Base-by-base conservation (phyloP, 2,329 filamentous ascomycete species). In the Harringtonia aguacate region DNA sequence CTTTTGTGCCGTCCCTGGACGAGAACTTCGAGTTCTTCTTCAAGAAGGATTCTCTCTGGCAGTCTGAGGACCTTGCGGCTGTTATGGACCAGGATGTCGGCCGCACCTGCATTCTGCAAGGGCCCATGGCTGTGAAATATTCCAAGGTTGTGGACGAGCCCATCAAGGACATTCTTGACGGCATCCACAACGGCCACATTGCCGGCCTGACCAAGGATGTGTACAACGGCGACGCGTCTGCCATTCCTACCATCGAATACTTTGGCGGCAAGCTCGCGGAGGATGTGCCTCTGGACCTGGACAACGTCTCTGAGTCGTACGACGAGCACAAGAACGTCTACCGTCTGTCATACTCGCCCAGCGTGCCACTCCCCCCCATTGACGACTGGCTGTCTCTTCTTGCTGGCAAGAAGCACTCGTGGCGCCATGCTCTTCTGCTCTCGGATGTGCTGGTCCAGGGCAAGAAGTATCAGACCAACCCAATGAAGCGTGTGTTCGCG, bases 1-100 rank as follows among this genome's bases (percentile, higher is more conserved):
- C 90, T 1, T 98, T 98, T 60, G 89, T 98, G 27, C 92, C 92
- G 6, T 74, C 84, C n/a, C 74, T 98, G 20, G 92, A 98, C 56
- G 88, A 94, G 50, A 95, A 90, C 61, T 98, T 98, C 53, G 92
- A 98, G 61, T 95, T 94, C 68, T 98, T 87, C 72, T 98, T 98
- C 82, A 98, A 98, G 80, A 98, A 98, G 72, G 92, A 98, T 63
- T 98, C 92, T 2, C 76, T 98, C 8, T 98, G 92, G 92, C 92
- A 98, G 67, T 97, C 92, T 1, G 92, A 98, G 66, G 92, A 98
- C 58, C 73, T 98, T 12, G 90, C 94, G 57, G 92, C 92, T 43
- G 89, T 98, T 46, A 89, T 95, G 48, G 90, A 75, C 54, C 92
- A 97, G 65, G 94, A 98, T 60, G 92, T 98, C 47, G 89, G 87